Conservation (phyloP, 148 eudicot species). For the Talinum fruticosum region DNA sequence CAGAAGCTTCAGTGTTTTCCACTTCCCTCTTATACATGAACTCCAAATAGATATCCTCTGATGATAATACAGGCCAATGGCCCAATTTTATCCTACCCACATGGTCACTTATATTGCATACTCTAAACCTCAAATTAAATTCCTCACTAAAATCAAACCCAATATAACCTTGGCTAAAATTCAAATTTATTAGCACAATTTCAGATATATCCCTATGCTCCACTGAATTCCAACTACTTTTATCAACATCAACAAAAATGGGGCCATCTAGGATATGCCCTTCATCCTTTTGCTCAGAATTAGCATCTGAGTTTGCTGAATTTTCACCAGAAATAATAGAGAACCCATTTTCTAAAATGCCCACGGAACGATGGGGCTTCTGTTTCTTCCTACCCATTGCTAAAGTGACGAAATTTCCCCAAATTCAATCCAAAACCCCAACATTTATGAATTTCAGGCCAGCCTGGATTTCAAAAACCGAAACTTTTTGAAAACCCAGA, state of each 20-base stretch:
- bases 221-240: slow-evolving; percentile 18
- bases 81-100: slow-evolving; percentile 51
- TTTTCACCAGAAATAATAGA: slow-evolving; percentile 24
- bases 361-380: slow-evolving; percentile 55
- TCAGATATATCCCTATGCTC: slow-evolving; percentile 73
- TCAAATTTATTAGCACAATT: slow-evolving; percentile 60
- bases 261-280: slow-evolving; percentile 29
- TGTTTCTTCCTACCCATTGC: slow-evolving; percentile 75
- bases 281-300: slow-evolving; percentile 18
- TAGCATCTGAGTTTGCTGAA: slow-evolving; percentile 22
- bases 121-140: slow-evolving; percentile 49
- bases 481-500: neutral
- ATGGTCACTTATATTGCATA: slow-evolving; percentile 50
- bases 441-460: neutral
- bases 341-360: slow-evolving; percentile 27
- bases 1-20: slow-evolving; percentile 34
- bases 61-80: slow-evolving; percentile 69
- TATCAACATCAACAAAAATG: slow-evolving; percentile 56
- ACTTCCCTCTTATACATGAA: slow-evolving; percentile 31
- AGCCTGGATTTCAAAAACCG: neutral
- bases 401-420: neutral
- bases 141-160: slow-evolving; percentile 46
- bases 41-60: slow-evolving; percentile 52
- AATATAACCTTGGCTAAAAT: slow-evolving; percentile 37
- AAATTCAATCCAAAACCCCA: slow-evolving; percentile 6